Evolutionary conservation across 148 eudicot genomes (phyloP).

Genomic region (Polygonum maritimum): DNA sequence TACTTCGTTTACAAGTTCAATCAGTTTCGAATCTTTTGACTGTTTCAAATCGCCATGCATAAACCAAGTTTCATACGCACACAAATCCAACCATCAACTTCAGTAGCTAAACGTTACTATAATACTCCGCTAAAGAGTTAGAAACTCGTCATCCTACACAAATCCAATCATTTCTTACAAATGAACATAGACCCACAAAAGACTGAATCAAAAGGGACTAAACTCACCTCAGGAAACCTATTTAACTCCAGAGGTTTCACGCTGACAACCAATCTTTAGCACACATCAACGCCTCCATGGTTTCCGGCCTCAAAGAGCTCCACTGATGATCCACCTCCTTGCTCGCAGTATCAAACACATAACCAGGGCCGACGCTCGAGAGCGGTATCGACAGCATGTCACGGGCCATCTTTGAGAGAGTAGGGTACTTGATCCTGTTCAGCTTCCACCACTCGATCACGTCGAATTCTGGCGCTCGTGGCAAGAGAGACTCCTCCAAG

Average conservation of each 20-base stretch:
- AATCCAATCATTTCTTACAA: no score
- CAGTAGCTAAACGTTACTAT: no score
- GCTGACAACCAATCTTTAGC: constrained; percentile 56
- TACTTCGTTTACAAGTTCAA: no score
- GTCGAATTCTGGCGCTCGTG: constrained; percentile 74
- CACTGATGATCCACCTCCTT: constrained; percentile 52
- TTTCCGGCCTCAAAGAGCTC: constrained; percentile 53
- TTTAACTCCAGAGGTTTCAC: not conserved
- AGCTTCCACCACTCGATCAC: constrained; percentile 95
- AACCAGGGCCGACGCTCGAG: constrained; percentile 31
- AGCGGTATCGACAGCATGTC: constrained; percentile 63
- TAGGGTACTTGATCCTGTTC: constrained; percentile 78
- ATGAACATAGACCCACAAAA: no score
- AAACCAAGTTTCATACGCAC: no score
- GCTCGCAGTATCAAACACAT: constrained; percentile 32
- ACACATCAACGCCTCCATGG: constrained; percentile 58
- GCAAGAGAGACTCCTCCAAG: constrained; percentile 83
- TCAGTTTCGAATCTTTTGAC: no score
- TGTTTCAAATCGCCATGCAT: no score
- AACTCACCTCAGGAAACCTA: no score
- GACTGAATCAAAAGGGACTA: no score
- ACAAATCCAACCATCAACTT: no score
- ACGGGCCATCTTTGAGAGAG: constrained; percentile 87
- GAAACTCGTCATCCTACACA: no score
- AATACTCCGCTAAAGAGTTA: no score